These are phyloP conservation scores for Herpetospermum pedunculosum DNA, from an alignment of 306 rosid species.

Conservation along the genomic window DNA sequence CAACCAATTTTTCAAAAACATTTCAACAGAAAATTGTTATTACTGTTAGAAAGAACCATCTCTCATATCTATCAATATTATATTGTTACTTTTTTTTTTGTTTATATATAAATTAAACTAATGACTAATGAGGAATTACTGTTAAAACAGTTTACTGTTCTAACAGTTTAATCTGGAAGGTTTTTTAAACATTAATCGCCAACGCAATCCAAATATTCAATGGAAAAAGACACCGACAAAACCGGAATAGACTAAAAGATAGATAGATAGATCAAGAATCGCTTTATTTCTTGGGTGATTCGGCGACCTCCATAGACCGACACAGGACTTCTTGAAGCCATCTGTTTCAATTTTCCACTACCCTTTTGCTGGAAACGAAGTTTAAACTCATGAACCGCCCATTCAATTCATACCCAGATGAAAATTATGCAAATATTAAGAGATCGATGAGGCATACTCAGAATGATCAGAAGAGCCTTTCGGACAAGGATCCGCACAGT, in stretches of 20 bases:
- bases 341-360: constrained; percentile 9
- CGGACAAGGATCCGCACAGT: constrained; percentile 18
- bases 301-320: constrained; percentile 7
- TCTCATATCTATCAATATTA: not conserved
- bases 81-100: not conserved
- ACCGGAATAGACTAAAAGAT: not conserved
- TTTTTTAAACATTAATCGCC: not conserved
- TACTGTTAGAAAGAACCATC: not conserved
- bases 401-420: constrained; percentile 29
- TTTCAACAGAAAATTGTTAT: not conserved
- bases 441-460: constrained; percentile 51
- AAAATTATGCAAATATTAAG: constrained; percentile 22
- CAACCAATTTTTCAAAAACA: not conserved
- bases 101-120: not conserved
- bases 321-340: not conserved
- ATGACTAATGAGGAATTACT: not conserved
- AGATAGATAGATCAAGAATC: not conserved
- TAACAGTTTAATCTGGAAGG: not conserved
- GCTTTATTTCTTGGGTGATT: not conserved
- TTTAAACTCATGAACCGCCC: not conserved
- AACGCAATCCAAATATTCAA: not conserved
- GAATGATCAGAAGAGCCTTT: constrained; percentile 17
- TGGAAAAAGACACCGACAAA: constrained; percentile 2
- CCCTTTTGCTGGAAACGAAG: not conserved
- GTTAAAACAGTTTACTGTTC: not conserved